phyloP scores from a whole-genome alignment of 176 grass and related monocot species.

The Ananas comosus region DNA sequence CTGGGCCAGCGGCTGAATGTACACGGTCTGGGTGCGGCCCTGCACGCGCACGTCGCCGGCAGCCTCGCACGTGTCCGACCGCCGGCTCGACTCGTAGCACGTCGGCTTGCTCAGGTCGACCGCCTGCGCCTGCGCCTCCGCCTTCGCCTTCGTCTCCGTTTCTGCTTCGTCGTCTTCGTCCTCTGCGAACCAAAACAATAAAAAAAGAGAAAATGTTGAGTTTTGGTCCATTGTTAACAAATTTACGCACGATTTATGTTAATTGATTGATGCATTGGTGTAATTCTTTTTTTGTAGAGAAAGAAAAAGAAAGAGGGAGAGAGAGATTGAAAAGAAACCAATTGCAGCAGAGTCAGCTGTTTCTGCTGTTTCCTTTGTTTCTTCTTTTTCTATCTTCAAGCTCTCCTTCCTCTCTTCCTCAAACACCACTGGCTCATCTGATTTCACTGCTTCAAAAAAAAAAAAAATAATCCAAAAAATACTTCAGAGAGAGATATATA shows the following conservation, averaged over 20 bases:
- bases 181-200: not conserved
- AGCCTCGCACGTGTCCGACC: conserved; percentile 67
- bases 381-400: conserved; percentile 37
- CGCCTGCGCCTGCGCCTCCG: not conserved
- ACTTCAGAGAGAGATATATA: not conserved
- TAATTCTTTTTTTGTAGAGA: too few species aligned
- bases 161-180: not conserved
- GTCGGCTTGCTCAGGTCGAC: conserved; percentile 30
- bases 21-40: conserved; percentile 52
- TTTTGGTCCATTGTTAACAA: not conserved
- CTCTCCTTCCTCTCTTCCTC: conserved; percentile 41
- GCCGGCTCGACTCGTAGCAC: conserved; percentile 71
- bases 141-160: not conserved
- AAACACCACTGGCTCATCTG: conserved; percentile 36
- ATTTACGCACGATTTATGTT: too few species aligned
- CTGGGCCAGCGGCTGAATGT: conserved; percentile 28
- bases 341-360: conserved; percentile 17
- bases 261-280: too few species aligned
- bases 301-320: too few species aligned
- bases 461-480: not conserved
- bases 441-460: conserved; percentile 22
- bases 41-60: conserved; percentile 54
- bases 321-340: not conserved
- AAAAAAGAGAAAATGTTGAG: not conserved
- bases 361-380: conserved; percentile 31